Percentiles rank a stretch among this genome's conserved stretches.
phyloP scores from a whole-genome alignment of 1,284 basidiomycete genomes.

The Tylopilus sp. region DNA sequence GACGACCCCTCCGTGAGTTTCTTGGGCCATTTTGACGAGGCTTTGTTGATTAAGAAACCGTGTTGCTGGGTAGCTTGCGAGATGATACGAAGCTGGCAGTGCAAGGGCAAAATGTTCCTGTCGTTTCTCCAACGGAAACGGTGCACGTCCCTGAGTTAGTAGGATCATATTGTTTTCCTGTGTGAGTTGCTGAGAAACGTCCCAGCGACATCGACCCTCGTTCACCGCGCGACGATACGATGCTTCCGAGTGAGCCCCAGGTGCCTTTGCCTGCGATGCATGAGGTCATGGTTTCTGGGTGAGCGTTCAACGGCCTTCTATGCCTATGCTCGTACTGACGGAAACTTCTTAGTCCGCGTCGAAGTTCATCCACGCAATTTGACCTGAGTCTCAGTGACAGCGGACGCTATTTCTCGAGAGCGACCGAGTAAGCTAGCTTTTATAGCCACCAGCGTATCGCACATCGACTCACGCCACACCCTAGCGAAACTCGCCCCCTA shows the following conservation, averaged over 20 bases:
- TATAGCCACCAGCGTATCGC: not conserved
- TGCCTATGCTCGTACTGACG: not conserved
- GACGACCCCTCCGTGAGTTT: constrained; percentile 21
- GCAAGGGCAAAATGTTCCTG: constrained; percentile 11
- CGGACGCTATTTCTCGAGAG: constrained; percentile 11
- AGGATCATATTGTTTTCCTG: constrained; percentile 3
- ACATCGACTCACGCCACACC: constrained; percentile 5
- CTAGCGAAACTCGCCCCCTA: constrained; percentile 39
- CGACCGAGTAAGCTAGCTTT: constrained; percentile 19
- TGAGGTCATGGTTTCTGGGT: constrained; percentile 37
- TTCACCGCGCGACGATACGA: constrained; percentile 32
- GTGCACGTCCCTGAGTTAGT: constrained; percentile 27
- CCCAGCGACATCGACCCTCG: constrained; percentile 32
- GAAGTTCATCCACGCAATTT: constrained; percentile 27
- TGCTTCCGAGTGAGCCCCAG: constrained; percentile 25
- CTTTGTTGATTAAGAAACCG: not conserved
- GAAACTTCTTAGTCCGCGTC: constrained; percentile 16
- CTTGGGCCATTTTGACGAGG: not conserved
- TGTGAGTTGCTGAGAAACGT: not conserved
- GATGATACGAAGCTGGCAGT: constrained; percentile 33
- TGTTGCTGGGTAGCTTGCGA: constrained; percentile 21
- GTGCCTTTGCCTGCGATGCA: constrained; percentile 37
- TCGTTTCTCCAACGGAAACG: constrained; percentile 29
- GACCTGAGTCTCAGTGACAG: constrained; percentile 19
- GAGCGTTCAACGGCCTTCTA: constrained; percentile 8